Evolutionary conservation across 2,329 filamentous ascomycete genomes (phyloP), one percentile per base, ranked within the genome.

Genomic region (Penicillium sp.): DNA sequence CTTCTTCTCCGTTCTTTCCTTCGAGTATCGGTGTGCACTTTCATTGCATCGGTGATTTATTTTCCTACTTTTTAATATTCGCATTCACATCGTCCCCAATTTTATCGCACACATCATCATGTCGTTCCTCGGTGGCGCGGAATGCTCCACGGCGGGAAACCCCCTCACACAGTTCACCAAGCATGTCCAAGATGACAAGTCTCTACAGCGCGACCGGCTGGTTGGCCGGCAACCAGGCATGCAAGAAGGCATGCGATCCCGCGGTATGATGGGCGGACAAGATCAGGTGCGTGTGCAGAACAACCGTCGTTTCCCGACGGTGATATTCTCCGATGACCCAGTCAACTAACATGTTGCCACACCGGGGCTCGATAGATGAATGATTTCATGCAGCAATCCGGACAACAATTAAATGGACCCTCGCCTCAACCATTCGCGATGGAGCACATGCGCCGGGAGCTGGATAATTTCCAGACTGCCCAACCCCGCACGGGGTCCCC

Each of bases 91-190:
- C 11, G 21, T n/a, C 37, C 39, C 8, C 9, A n/a, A 11, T 14
- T 49, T n/a, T 24, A 37, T 11, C 2, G 22, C 19, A 13, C 22
- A 48, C 47, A n/a, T 44, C 31, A 24, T 22, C 63, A 98, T 99
- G 93, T 97, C 93, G 54, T 98, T 99, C 76, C 84, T 98, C 69
- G 91, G 91, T 77, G 93, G 93, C 68, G 90, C 93, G 68, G 95
- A 98, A 80, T 99, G 95, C 83, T 98, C 93, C 55, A 96, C 95
- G 60, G 92, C 90, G 63, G 91, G 89, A 71, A 99, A 99, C 77
- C 95, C 96, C 56, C 87, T 99, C 69, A 93, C 91, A 73, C 95
- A 98, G 81, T 96, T 99, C 75, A 91, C 93, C 63, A 99, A 99
- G 78, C 93, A 97, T 76, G 91, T 95, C 56, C 90, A 96, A 72